A percentile compares a stretch with the other conserved stretches of the same genome.
These are phyloP conservation scores for Tulasnella sp. DNA, from an alignment of 768 basidiomycete genomes.

Conservation along the genomic window DNA sequence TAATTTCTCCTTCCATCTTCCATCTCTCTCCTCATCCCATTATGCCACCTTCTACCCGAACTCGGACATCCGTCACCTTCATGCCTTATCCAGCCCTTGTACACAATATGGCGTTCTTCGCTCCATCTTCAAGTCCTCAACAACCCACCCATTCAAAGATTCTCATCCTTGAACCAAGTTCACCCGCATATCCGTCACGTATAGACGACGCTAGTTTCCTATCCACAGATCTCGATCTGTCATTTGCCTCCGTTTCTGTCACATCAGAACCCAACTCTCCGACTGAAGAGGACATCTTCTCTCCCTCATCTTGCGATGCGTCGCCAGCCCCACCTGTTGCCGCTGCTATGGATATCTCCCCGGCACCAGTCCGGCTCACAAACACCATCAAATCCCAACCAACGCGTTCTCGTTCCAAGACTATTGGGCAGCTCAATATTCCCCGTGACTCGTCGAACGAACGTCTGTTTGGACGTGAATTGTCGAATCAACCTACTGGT, in stretches of 20 bases:
- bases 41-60: slow-evolving; percentile 2
- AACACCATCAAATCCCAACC: neutral
- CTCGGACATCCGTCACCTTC: slow-evolving; percentile 3
- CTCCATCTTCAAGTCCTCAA: slow-evolving; percentile 9
- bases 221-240: slow-evolving; percentile 10
- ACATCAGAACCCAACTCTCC: slow-evolving; percentile 2
- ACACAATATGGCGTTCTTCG: slow-evolving; percentile 3
- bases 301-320: neutral
- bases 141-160: neutral
- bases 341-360: slow-evolving; percentile 14
- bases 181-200: neutral
- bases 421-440: slow-evolving; percentile 5
- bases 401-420: slow-evolving; percentile 4
- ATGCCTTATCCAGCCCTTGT: neutral
- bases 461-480: slow-evolving; percentile 14
- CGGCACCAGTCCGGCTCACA: slow-evolving; percentile 5
- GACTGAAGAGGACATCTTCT: neutral
- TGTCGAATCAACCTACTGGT: slow-evolving; percentile 7
- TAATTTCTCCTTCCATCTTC: no score
- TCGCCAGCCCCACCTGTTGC: neutral
- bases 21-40: neutral
- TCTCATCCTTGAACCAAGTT: neutral
- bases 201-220: slow-evolving; percentile 15
- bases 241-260: slow-evolving; percentile 12
- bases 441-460: neutral